Evolutionary conservation across 2,329 filamentous ascomycete species (phyloP).

Genomic region (Mollisiaceae sp.): DNA sequence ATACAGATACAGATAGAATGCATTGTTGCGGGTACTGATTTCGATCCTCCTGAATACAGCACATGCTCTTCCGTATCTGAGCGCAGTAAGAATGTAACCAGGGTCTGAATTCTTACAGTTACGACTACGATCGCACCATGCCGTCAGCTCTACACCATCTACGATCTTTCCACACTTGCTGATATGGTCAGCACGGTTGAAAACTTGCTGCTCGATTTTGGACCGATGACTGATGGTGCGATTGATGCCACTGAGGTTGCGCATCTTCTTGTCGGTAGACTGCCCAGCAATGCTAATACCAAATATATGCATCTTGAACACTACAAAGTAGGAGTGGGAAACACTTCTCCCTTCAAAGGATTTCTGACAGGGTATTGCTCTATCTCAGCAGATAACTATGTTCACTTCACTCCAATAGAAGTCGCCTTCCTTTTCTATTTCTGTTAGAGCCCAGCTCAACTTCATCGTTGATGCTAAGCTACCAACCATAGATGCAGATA

Average conservation of each 20-base stretch:
- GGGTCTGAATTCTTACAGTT: constrained; percentile 64
- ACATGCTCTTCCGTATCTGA: constrained; percentile 54
- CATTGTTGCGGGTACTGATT: constrained; percentile 55
- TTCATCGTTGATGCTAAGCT: constrained; percentile 50
- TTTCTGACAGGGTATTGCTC: constrained; percentile 40
- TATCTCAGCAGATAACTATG: constrained; percentile 49
- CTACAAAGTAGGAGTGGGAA: constrained; percentile 52
- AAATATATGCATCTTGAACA: constrained; percentile 65
- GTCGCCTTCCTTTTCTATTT: constrained; percentile 57
- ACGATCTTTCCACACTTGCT: constrained; percentile 53
- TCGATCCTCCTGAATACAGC: constrained; percentile 65
- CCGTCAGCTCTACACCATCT: constrained; percentile 50
- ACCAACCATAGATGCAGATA: constrained; percentile 53
- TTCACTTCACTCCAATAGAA: constrained; percentile 57
- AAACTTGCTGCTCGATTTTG: constrained; percentile 61
- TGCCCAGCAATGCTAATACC: constrained; percentile 57
- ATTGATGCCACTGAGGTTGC: constrained; percentile 55
- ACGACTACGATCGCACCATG: constrained; percentile 64
- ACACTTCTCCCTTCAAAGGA: neutral
- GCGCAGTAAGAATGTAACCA: constrained; percentile 63
- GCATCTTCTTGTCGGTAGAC: constrained; percentile 55
- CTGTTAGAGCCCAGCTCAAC: constrained; percentile 49
- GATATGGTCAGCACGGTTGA: constrained; percentile 61
- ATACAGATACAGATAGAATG: constrained; percentile 49
- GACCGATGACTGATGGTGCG: constrained; percentile 59